phyloP scores from a whole-genome alignment of 495 filamentous ascomycete genomes.

The Podospora pseudocomata region DNA sequence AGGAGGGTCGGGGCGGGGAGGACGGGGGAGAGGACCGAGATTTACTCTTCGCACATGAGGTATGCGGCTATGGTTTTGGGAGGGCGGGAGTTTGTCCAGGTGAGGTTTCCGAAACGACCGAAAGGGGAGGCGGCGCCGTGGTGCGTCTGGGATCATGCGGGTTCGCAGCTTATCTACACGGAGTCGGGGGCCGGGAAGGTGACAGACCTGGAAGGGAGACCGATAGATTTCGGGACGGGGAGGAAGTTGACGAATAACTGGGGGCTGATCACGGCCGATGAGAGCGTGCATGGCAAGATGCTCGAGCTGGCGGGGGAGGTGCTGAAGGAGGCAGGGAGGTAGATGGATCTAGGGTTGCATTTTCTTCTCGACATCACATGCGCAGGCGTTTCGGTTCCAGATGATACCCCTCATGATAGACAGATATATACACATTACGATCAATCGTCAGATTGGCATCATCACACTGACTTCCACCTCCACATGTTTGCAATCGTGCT shows the following conservation, averaged over 20 bases:
- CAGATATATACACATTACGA: neutral
- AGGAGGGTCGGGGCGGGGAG: constrained; percentile 39
- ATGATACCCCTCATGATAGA: neutral
- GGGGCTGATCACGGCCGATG: constrained; percentile 29
- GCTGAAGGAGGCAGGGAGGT: neutral
- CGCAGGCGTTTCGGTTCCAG: neutral
- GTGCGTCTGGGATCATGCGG: constrained; percentile 60
- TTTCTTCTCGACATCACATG: neutral
- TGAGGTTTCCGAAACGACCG: constrained; percentile 20
- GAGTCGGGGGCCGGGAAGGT: constrained; percentile 52
- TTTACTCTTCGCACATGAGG: constrained; percentile 59
- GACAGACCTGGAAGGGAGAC: constrained; percentile 49
- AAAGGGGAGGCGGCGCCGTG: constrained; percentile 5
- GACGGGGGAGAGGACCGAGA: constrained; percentile 41
- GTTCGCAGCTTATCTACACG: constrained; percentile 54
- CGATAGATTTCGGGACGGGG: constrained; percentile 39
- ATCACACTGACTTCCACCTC: constrained; percentile 9
- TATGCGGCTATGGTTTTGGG: constrained; percentile 55
- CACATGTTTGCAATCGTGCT: constrained; percentile 8
- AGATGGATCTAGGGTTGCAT: neutral
- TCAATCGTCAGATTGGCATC: neutral
- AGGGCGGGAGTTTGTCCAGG: constrained; percentile 26
- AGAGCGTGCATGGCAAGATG: constrained; percentile 25
- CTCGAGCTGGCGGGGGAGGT: constrained; percentile 20
- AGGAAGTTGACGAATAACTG: constrained; percentile 30